Conservation (phyloP, 129 eudicot genomes). For the Chrysanthemum makinoi region DNA sequence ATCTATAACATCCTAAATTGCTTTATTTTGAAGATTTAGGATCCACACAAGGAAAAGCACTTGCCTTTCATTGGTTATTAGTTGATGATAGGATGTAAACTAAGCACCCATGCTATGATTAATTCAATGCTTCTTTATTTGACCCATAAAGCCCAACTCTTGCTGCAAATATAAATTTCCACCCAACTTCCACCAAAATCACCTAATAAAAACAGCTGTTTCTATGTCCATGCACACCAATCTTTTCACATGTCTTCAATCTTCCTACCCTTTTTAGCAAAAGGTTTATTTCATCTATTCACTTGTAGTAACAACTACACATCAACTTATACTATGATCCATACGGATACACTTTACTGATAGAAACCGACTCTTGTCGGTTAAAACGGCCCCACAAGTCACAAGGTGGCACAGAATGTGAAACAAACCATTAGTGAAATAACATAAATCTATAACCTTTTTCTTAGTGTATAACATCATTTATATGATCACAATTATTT, state of each 20-base stretch:
- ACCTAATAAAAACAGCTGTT: constrained; percentile 24
- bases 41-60: too few species aligned
- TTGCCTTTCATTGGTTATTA: too few species aligned
- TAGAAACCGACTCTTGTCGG: neutral
- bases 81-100: neutral
- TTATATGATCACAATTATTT: constrained; percentile 18
- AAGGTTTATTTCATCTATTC: neutral
- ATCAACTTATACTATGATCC: neutral
- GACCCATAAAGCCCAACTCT: constrained; percentile 17
- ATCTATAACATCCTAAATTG: too few species aligned
- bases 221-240: constrained; percentile 3
- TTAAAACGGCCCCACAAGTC: constrained; percentile 2
- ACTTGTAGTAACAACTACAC: neutral
- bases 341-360: neutral
- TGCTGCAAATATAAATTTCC: constrained; percentile 37
- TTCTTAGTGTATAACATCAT: neutral
- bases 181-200: constrained; percentile 32
- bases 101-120: constrained; percentile 2
- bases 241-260: constrained; percentile 34
- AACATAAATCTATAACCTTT: constrained; percentile 16
- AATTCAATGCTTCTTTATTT: neutral
- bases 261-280: constrained; percentile 19
- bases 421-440: neutral
- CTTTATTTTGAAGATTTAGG: too few species aligned
- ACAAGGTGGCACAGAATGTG: constrained; percentile 14